A percentile compares a stretch with the other conserved stretches of the same genome.
Conservation (phyloP, 768 basidiomycete genomes). For the Mycena galopus region DNA sequence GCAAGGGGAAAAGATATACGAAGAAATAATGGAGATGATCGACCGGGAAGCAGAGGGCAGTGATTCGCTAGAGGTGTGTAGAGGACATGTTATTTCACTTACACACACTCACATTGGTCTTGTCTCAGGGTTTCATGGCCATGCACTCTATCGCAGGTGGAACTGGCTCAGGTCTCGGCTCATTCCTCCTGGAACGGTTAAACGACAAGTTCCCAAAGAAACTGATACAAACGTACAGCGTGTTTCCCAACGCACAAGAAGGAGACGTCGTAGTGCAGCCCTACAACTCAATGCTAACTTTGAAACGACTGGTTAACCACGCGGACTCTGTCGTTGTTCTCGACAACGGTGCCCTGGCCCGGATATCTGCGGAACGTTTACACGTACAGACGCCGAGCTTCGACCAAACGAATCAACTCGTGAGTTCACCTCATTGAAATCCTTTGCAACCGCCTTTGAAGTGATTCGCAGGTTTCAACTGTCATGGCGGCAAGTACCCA, state of each 20-base stretch:
- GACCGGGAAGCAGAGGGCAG: conserved; percentile 98
- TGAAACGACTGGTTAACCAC: conserved; percentile 94
- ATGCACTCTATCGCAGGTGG: conserved; percentile 99
- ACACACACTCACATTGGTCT: background rate
- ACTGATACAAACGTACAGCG: conserved; percentile 98
- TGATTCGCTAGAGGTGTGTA: conserved; percentile 90
- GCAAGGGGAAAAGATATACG: conserved; percentile 91
- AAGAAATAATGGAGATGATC: conserved; percentile 99
- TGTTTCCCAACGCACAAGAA: conserved; percentile 95
- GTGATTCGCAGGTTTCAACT: conserved; percentile 80
- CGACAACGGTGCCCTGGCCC: conserved; percentile 93
- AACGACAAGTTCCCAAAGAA: conserved; percentile 99
- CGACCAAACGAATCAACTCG: conserved; percentile 93
- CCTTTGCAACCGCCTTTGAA: background rate
- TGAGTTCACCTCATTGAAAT: conserved; percentile 47
- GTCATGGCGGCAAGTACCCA: conserved; percentile 99
- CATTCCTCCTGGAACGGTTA: conserved; percentile 95
- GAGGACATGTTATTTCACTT: background rate
- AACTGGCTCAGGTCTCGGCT: conserved; percentile 97
- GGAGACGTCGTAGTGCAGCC: conserved; percentile 99
- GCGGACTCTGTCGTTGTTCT: conserved; percentile 98
- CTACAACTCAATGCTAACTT: conserved; percentile 94
- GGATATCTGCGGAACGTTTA: conserved; percentile 93
- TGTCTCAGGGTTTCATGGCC: conserved; percentile 94
- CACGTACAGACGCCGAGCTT: conserved; percentile 90